Conservation (phyloP, 2,329 filamentous ascomycete species). For the Xylaria arbuscula region DNA sequence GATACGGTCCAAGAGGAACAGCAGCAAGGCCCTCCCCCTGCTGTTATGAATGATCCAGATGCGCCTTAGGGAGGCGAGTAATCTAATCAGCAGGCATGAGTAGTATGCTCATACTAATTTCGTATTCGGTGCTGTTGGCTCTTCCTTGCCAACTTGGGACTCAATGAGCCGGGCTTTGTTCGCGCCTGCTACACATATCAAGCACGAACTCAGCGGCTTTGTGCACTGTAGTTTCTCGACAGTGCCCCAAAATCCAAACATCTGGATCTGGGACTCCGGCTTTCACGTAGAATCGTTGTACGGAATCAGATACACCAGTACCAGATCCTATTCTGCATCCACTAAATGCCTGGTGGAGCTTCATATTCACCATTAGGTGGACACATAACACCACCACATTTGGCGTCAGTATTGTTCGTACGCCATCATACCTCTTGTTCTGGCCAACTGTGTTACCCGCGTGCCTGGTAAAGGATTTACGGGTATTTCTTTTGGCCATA, state of each 20-base stretch:
- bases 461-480: not conserved
- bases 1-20: constrained; percentile 52
- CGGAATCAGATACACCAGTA: not conserved
- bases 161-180: not conserved
- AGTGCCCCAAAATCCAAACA: not conserved
- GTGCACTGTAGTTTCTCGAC: not conserved
- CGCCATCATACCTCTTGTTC: constrained; percentile 9
- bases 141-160: not conserved
- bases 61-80: constrained; percentile 38
- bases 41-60: constrained; percentile 47
- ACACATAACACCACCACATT: not conserved
- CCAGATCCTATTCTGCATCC: not conserved
- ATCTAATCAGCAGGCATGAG: not conserved
- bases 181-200: no score
- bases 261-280: not conserved
- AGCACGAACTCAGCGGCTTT: not conserved
- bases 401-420: not conserved
- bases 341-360: not conserved
- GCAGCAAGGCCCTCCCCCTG: constrained; percentile 42
- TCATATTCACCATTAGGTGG: not conserved
- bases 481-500: constrained; percentile 1
- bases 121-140: not conserved
- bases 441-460: constrained; percentile 3
- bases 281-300: not conserved
- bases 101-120: not conserved